A percentile compares a stretch with the other conserved stretches of the same genome.
These are phyloP conservation scores for Mycena haematopus DNA, from an alignment of 768 basidiomycete genomes.

Conservation along the genomic window DNA sequence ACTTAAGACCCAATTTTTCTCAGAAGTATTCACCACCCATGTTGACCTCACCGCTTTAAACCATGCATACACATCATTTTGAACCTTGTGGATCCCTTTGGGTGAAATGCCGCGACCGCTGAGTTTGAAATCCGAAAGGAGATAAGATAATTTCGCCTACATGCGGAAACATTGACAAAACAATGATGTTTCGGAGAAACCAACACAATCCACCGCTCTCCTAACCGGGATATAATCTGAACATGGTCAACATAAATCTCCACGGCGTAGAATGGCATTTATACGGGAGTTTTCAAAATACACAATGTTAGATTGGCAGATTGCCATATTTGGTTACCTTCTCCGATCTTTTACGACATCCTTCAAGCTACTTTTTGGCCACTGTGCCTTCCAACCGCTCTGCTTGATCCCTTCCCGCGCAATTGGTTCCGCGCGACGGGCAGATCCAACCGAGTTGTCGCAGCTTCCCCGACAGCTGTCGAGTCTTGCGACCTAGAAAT, in stretches of 20 bases:
- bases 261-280: neutral
- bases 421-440: neutral
- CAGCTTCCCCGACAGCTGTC: neutral
- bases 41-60: neutral
- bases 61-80: neutral
- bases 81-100: too few relatives aligned
- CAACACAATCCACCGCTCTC: neutral
- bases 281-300: neutral
- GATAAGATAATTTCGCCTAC: too few relatives aligned
- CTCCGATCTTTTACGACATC: neutral
- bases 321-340: neutral
- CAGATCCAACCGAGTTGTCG: neutral
- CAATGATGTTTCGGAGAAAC: neutral
- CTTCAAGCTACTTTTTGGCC: neutral
- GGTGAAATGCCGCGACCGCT: neutral
- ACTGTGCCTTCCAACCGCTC: neutral
- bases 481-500: neutral
- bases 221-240: neutral
- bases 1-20: neutral
- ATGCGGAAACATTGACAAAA: too few relatives aligned
- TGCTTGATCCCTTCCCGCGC: slow-evolving; percentile 12
- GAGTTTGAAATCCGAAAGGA: slow-evolving; percentile 20
- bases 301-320: neutral
- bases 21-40: neutral
- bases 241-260: neutral